Conservation (phyloP, 1,284 basidiomycete species). For the Trametes versicolor region DNA sequence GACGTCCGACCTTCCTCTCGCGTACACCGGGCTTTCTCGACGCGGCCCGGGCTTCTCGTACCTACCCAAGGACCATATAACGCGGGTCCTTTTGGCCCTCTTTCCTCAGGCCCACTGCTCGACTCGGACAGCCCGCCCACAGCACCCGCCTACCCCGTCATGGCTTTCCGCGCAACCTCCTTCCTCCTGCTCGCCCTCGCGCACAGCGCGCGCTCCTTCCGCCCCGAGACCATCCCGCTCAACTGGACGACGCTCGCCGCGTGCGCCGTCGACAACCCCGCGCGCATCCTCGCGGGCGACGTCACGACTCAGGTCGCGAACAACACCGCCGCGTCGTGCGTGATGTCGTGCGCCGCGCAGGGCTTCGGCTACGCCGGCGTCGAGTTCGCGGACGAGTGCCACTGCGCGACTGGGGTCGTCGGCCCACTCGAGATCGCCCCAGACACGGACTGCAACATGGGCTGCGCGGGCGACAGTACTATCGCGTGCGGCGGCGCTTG, state of each 20-base stretch:
- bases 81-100: neutral
- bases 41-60: conserved; percentile 14
- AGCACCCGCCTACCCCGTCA: neutral
- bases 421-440: conserved; percentile 24
- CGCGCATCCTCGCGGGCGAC: conserved; percentile 33
- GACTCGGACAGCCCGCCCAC: neutral
- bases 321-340: conserved; percentile 36
- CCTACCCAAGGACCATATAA: conserved; percentile 16
- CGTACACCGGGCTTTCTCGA: neutral
- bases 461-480: conserved; percentile 33
- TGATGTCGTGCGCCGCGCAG: conserved; percentile 30
- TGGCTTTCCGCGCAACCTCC: conserved; percentile 5
- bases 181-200: conserved; percentile 21
- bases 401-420: conserved; percentile 38
- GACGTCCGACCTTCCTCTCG: neutral
- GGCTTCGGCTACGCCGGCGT: conserved; percentile 40
- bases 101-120: neutral
- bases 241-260: conserved; percentile 34
- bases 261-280: conserved; percentile 37
- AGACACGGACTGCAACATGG: conserved; percentile 35
- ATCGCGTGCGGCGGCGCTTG: conserved; percentile 35
- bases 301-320: conserved; percentile 28
- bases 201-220: conserved; percentile 18
- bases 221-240: conserved; percentile 23
- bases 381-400: conserved; percentile 40